Percentiles rank a stretch among this genome's conserved stretches.
phyloP scores from a whole-genome alignment of 805 yeast genomes.

The Komagataella populi region DNA sequence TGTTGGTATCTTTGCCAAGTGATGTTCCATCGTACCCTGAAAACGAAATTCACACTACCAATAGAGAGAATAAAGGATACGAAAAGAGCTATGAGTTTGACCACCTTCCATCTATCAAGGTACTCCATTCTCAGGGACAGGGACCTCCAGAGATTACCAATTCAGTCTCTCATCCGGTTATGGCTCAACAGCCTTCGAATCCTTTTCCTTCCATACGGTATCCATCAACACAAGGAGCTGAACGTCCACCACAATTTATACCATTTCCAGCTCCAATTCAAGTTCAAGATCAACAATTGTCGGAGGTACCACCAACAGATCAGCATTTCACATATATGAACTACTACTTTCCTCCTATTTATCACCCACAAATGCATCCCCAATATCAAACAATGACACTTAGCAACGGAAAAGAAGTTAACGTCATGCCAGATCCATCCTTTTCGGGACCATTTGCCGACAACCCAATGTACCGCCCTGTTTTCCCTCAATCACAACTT shows the following conservation, averaged over 20 bases:
- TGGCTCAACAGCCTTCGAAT: background rate
- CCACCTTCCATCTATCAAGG: background rate
- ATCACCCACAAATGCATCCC: background rate
- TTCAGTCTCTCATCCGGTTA: background rate
- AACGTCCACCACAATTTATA: background rate
- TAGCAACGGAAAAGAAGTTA: background rate
- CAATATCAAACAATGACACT: background rate
- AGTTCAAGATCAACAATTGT: background rate
- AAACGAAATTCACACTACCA: background rate
- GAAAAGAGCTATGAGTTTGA: background rate
- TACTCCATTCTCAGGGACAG: background rate
- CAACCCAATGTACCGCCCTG: background rate
- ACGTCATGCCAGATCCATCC: background rate
- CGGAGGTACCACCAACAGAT: background rate
- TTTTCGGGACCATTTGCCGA: background rate
- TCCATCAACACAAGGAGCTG: background rate
- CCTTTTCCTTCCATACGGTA: background rate
- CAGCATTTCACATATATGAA: background rate
- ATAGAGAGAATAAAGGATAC: background rate
- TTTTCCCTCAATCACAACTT: background rate
- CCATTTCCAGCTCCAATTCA: background rate
- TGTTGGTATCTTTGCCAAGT: background rate
- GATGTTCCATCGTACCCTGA: background rate
- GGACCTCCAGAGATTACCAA: background rate
- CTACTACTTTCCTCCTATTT: background rate